Base-by-base conservation (phyloP, 257 asterid genomes). In the Solanum clarkiae region DNA sequence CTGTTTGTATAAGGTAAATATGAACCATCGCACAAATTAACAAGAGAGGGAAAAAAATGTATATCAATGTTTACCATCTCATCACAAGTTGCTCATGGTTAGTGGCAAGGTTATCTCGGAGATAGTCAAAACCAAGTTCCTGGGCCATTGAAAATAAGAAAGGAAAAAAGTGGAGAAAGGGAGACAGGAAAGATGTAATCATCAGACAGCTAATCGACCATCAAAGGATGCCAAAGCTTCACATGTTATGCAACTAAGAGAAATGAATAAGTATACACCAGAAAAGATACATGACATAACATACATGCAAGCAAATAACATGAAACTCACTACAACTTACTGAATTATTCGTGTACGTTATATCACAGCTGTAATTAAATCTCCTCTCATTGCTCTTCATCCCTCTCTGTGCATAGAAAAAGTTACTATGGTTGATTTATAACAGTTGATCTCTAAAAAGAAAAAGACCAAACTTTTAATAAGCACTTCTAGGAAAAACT, bases 121-220 rank as follows among this genome's bases (percentile, higher is more conserved):
- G 88, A 89, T 96, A 97, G 90, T 97, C 99, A 86, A 97, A 97
- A 86, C 98, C 98, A 87, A 97, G 98, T 87, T 97, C 99, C 99
- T 96, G 90, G 29, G 65, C 82, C 75, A 88, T 66, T 70, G 70
- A 22, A 89, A 53, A 86, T 82, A 75, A 49, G 70, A 68, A 68
- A 85, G 81, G n/a, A 74, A 68, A 26, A 44, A 32, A 57, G 75
- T 83, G 26, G 80, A 71, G 47, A 75, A 82, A 86, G 56, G 82
- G 24, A 83, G 83, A 32, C 60, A 36, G 18, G 55, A 26, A 22
- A 65, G 14, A 29, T 57, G 68, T 55, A 82, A 68, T 36, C 8
- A 17, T 56, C 9, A 77, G 29, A n/a, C 14, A 16, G n/a, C n/a
- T 49, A 55, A 20, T 51, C 29, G 10, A 59, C 7, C 72, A 49